These are phyloP conservation scores for Aspergillus hancockii DNA, from an alignment of 495 filamentous ascomycete species.

Conservation along the genomic window DNA sequence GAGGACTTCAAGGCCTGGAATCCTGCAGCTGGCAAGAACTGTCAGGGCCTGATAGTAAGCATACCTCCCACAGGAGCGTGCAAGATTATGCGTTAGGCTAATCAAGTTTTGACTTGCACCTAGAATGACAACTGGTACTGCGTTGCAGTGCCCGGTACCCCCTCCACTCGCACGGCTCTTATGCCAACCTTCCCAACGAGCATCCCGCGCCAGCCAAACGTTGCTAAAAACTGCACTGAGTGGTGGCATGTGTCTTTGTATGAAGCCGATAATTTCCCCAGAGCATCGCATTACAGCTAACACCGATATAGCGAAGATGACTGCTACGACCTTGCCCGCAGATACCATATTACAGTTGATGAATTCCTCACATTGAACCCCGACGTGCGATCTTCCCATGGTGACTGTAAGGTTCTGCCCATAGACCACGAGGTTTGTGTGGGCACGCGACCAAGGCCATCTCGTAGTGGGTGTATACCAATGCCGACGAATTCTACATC, in stretches of 20 bases:
- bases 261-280: background rate
- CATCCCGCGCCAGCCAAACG: slow-evolving; percentile 5
- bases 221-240: slow-evolving; percentile 2
- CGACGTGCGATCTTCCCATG: background rate
- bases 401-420: background rate
- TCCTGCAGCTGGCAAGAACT: slow-evolving; percentile 18
- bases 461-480: background rate
- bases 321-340: background rate
- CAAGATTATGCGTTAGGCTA: too few relatives aligned
- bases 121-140: slow-evolving; percentile 15
- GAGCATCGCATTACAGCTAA: background rate
- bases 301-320: background rate
- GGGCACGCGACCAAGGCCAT: background rate
- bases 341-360: background rate
- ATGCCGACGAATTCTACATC: background rate
- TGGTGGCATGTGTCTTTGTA: slow-evolving; percentile 4
- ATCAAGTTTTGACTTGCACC: too few relatives aligned
- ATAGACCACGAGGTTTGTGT: background rate
- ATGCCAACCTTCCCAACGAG: background rate
- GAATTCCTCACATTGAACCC: background rate
- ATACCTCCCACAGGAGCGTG: background rate
- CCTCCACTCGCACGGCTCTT: slow-evolving; percentile 10
- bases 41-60: slow-evolving; percentile 17
- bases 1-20: slow-evolving; percentile 26
- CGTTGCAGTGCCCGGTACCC: slow-evolving; percentile 8